These are phyloP conservation scores for Pilasporangium apinafurcum DNA, from an alignment of 352 stramenopile genomes.

Conservation along the genomic window DNA sequence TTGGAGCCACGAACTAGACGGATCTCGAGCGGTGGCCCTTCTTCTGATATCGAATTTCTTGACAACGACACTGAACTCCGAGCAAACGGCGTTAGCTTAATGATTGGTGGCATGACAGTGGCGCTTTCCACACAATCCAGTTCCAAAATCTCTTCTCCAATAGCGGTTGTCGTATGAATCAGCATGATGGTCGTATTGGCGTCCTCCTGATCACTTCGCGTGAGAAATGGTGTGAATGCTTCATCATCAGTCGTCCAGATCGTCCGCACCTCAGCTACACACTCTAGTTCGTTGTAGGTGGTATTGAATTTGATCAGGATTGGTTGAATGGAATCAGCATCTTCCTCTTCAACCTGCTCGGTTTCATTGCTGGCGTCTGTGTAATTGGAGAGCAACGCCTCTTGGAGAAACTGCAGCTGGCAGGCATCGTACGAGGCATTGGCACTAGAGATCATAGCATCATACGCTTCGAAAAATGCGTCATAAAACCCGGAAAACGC, in stretches of 20 bases:
- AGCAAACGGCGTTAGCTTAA: slow-evolving; percentile 71
- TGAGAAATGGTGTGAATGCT: slow-evolving; percentile 65
- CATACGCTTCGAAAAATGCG: slow-evolving; percentile 50
- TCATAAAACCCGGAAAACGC: slow-evolving; percentile 50
- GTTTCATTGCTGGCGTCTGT: slow-evolving; percentile 11
- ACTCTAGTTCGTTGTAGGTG: slow-evolving; percentile 26
- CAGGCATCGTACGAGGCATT: slow-evolving; percentile 55
- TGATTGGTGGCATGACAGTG: slow-evolving; percentile 44
- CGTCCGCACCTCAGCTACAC: slow-evolving; percentile 27
- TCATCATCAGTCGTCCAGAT: slow-evolving; percentile 40
- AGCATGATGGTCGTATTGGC: slow-evolving; percentile 45
- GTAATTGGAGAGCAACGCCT: slow-evolving; percentile 37
- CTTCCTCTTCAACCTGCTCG: slow-evolving; percentile 9
- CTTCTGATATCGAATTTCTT: slow-evolving; percentile 11
- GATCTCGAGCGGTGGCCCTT: slow-evolving; percentile 37
- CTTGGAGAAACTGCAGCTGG: slow-evolving; percentile 61
- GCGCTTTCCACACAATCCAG: slow-evolving; percentile 46
- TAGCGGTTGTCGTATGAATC: slow-evolving; percentile 34
- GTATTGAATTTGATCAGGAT: slow-evolving; percentile 50
- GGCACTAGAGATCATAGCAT: slow-evolving; percentile 44
- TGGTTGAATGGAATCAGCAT: slow-evolving; percentile 30
- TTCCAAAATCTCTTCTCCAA: slow-evolving; percentile 35
- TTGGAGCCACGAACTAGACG: slow-evolving; percentile 32
- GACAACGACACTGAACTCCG: slow-evolving; percentile 39
- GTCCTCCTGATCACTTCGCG: slow-evolving; percentile 35